Evolutionary conservation across 495 filamentous ascomycete genomes (phyloP), one percentile per base, ranked within the genome.

Genomic region (Podospora pseudopauciseta): DNA sequence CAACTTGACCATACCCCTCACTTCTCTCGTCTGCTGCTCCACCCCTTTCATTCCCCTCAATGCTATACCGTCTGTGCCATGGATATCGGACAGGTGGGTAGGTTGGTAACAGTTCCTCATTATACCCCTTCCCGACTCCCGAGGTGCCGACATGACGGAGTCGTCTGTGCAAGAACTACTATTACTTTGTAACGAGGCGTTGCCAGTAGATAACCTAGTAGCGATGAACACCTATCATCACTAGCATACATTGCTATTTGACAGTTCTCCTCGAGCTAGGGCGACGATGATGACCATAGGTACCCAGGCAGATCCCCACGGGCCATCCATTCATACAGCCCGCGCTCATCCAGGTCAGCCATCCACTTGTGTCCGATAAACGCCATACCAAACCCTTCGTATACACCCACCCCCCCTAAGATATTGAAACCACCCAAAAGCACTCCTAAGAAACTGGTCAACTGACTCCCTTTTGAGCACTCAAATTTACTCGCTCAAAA

Each of bases 1-100:
- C 54, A 16, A 1, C 4, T 26, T 26, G 3, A 15, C 2, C 5
- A 58, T 58, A 58, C 23, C 55, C 23, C n/a, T 58, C 55, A 58
- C 23, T 0, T 58, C 55, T 18, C 64, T 1, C 15, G 1, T 4
- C 60, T 56, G 39, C 62, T 20, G 55, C 2, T n/a, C 5, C 7
- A 26, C 3, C 55, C 55, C 19, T 58, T 66, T 53, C 20, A 56
- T 63, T 53, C 44, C 27, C 56, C 65, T 64, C 57, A 69, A 58
- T 58, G 55, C 55, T 26, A 58, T 58, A 58, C 19, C 9, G 55
- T 58, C 55, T n/a, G 55, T 58, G 55, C 54, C n/a, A 58, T 20
- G 19, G 15, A 16, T 58, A 19, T 58, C n/a, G 18, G 20, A 58
- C 55, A 18, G 23, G 55, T 71, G 67, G 62, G 63, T 23, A 23